Base-by-base conservation (phyloP, 345 rosid genomes). In the Eucalyptus sp. region DNA sequence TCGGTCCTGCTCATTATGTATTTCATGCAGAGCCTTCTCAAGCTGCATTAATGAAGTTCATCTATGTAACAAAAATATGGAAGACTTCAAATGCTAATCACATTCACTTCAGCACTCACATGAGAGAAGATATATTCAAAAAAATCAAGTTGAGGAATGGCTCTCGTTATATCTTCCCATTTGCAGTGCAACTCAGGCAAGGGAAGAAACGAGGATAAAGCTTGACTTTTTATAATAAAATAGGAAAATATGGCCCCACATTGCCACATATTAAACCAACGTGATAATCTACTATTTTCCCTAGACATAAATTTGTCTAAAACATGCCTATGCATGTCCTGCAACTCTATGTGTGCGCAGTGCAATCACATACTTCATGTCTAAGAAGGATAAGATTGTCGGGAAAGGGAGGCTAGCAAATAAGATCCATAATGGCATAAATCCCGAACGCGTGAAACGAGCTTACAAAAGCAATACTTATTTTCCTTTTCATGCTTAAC, bases 11-110 rank as follows among this genome's bases (percentile, higher is more conserved):
- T 95, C 96, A 89, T 88, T 93, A 90, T 90, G 94, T 91, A 92
- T 86, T 86, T 92, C 93, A n/a, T 88, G 92, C 86, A 96, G 88
- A 87, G 96, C 95, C 90, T 92, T 96, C 87, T 96, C 96, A 91
- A 97, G 98, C 99, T 96, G 90, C 90, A 90, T 22, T 14, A 50
- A 89, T 29, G 50, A n/a, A 52, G 87, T 58, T 31, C 25, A 90
- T n/a, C 10, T 58, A 22, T 89, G 79, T 51, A 27, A 25, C 64
- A 58, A 25, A 60, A 50, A 50, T 14, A 50, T 79, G 49, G 22
- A 87, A 56, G 44, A 87, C 24, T 54, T 46, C 2, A 44, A 29
- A 83, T 22, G 50, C 86, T 44, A 12, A 37, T 43, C 86, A 18
- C n/a, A 25, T 43, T 43, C 46, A 83, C 50, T 83, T 83, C 58